A percentile compares a stretch with the other conserved stretches of the same genome.
Conservation (phyloP, 1,139 yeast genomes). For the Taphrina pruni region DNA sequence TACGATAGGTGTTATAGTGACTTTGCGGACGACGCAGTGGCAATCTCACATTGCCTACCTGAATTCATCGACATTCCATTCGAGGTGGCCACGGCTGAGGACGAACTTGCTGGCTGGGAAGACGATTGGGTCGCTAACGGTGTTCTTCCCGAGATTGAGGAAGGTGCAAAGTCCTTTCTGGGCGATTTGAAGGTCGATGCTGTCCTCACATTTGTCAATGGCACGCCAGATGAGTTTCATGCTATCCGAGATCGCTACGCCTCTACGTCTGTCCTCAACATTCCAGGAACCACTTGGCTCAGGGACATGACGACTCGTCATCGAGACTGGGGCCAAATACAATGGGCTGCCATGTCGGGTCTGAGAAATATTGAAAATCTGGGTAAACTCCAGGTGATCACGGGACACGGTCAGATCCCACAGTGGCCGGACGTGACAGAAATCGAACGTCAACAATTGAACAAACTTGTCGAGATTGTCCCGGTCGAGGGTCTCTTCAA, state of each 20-base stretch:
- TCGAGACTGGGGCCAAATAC: background rate
- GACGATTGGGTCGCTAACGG: background rate
- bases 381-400: background rate
- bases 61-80: background rate
- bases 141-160: background rate
- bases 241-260: background rate
- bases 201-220: background rate
- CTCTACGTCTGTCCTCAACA: background rate
- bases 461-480: background rate
- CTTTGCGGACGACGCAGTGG: background rate
- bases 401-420: conserved; percentile 2
- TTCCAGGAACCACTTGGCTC: background rate
- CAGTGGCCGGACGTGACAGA: background rate
- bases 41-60: background rate
- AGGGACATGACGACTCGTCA: background rate
- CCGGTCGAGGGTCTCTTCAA: background rate
- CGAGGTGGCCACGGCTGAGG: background rate
- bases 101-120: background rate
- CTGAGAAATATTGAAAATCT: background rate
- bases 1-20: background rate
- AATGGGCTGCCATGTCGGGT: conserved; percentile 3
- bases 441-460: background rate
- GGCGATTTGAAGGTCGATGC: background rate
- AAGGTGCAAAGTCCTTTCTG: background rate
- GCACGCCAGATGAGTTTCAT: background rate